Conservation (phyloP, 306 rosid genomes). For the Vicia villosa region DNA sequence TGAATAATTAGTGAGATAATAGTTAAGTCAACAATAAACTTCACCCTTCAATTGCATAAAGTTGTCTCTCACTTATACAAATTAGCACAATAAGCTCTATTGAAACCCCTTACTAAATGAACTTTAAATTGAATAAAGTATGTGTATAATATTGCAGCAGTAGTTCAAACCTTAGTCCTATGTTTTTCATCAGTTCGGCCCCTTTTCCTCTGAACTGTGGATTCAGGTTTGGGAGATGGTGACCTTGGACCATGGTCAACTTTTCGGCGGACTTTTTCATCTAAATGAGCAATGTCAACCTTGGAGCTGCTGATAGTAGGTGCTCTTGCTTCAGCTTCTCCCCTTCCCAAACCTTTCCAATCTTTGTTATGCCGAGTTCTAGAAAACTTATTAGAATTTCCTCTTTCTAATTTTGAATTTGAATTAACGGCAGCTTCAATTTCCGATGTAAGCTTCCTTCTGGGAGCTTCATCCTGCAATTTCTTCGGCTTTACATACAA, state of each 20-base stretch:
- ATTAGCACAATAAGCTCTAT: not conserved
- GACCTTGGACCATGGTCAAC: constrained; percentile 53
- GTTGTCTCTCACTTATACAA: not conserved
- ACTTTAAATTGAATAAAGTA: constrained; percentile 5
- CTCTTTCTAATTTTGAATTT: constrained; percentile 60
- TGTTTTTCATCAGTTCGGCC: constrained; percentile 61
- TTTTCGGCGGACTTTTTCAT: constrained; percentile 44
- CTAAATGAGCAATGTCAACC: constrained; percentile 44
- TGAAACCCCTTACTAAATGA: not conserved
- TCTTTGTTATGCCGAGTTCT: constrained; percentile 73
- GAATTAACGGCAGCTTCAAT: constrained; percentile 47
- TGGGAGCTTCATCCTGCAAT: constrained; percentile 52
- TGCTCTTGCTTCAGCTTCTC: constrained; percentile 66
- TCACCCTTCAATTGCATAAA: constrained; percentile 6
- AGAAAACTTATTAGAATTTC: constrained; percentile 49
- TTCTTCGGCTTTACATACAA: constrained; percentile 58
- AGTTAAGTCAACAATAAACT: constrained; percentile 2
- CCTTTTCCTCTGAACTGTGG: constrained; percentile 67
- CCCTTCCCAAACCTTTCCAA: constrained; percentile 75
- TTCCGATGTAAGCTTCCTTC: constrained; percentile 45
- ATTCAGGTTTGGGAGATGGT: constrained; percentile 46
- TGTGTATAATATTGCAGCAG: not conserved
- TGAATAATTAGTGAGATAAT: not conserved
- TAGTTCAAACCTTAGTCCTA: constrained; percentile 59
- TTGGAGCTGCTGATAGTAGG: constrained; percentile 65